These are phyloP conservation scores for Pterulicium gracile DNA, from an alignment of 1,284 basidiomycete genomes.

Conservation along the genomic window DNA sequence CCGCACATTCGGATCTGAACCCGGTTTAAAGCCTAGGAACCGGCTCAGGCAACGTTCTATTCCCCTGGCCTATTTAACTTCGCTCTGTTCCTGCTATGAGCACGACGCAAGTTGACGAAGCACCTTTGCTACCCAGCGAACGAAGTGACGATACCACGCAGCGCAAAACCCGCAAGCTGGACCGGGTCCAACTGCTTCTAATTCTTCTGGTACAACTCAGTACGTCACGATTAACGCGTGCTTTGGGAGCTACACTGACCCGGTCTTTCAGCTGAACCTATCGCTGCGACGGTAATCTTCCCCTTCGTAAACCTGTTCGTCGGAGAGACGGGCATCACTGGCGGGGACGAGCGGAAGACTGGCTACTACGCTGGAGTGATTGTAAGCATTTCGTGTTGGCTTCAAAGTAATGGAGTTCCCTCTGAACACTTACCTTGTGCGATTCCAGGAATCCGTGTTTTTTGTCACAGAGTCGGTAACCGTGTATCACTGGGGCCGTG, in stretches of 20 bases:
- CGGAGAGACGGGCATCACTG: conserved; percentile 13
- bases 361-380: conserved; percentile 25
- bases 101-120: no score
- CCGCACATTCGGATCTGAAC: no score
- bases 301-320: conserved; percentile 20
- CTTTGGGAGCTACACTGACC: conserved; percentile 9
- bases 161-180: no score
- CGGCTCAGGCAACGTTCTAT: no score
- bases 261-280: conserved; percentile 18
- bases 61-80: no score
- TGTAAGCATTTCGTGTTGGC: no score
- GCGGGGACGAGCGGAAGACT: conserved; percentile 10
- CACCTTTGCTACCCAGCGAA: no score
- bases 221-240: conserved; percentile 8
- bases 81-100: no score
- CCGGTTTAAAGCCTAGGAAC: no score
- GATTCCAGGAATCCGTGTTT: conserved; percentile 31
- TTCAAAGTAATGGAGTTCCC: no score
- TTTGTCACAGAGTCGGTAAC: conserved; percentile 29
- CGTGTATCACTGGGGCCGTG: conserved; percentile 30
- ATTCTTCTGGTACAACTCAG: background rate
- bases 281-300: conserved; percentile 19
- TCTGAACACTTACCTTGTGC: background rate
- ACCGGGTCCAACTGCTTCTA: background rate
- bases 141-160: no score